A percentile compares a stretch with the other conserved stretches of the same genome.
Conservation (phyloP, 345 rosid genomes). For the Cochlearia excelsa region DNA sequence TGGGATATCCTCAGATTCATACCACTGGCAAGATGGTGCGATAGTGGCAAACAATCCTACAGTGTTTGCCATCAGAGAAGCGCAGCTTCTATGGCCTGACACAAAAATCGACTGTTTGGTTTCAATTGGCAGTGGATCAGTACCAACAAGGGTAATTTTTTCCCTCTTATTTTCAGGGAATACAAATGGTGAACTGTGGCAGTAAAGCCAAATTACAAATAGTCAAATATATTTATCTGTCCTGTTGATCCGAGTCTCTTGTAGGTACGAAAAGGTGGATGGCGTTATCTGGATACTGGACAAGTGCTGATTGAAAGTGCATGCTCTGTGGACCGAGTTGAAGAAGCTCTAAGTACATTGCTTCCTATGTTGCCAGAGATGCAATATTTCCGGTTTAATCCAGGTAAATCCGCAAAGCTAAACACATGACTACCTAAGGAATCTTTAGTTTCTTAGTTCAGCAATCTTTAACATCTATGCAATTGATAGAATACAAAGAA, state of each 20-base stretch:
- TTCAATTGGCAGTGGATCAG: constrained; percentile 95
- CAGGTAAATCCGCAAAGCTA: constrained; percentile 49
- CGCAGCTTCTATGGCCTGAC: constrained; percentile 99
- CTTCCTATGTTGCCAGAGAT: constrained; percentile 95
- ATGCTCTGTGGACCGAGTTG: constrained; percentile 95
- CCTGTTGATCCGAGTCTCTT: constrained; percentile 20
- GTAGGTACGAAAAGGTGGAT: constrained; percentile 91
- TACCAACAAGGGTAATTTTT: constrained; percentile 80
- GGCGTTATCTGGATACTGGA: constrained; percentile 98
- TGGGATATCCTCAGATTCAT: constrained; percentile 48
- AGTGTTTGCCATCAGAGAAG: constrained; percentile 88
- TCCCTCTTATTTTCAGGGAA: constrained; percentile 13
- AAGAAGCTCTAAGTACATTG: constrained; percentile 92
- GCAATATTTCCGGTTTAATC: constrained; percentile 87
- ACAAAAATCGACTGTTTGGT: constrained; percentile 89
- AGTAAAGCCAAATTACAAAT: not conserved
- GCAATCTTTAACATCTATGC: not conserved
- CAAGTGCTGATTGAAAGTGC: constrained; percentile 99
- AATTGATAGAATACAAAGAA: not conserved
- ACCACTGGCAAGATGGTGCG: constrained; percentile 99
- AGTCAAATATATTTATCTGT: constrained; percentile 10
- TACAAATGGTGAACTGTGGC: constrained; percentile 1
- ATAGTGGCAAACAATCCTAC: constrained; percentile 98
- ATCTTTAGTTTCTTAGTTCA: not conserved
- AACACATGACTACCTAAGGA: constrained; percentile 7